These are phyloP conservation scores for Boletellus deceptivus DNA, from an alignment of 1,284 basidiomycete species.

Conservation along the genomic window DNA sequence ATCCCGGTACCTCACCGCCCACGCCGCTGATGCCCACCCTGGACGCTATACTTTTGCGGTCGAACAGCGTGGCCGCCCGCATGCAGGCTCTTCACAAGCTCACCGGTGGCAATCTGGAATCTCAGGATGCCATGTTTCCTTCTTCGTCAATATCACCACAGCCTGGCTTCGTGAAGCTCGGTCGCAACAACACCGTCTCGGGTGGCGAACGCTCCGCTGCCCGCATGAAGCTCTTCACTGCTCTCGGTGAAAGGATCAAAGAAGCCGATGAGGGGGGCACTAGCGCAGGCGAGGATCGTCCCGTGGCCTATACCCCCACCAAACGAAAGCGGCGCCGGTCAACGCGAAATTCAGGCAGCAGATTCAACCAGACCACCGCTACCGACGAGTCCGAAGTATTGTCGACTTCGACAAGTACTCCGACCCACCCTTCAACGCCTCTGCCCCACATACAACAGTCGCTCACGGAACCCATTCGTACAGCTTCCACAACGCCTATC, in stretches of 20 bases:
- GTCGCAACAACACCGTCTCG: slow-evolving; percentile 74
- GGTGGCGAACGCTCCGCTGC: slow-evolving; percentile 73
- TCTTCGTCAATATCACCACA: slow-evolving; percentile 51
- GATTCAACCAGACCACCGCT: slow-evolving; percentile 42
- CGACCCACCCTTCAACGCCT: slow-evolving; percentile 52
- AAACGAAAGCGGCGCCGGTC: slow-evolving; percentile 60
- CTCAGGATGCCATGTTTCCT: slow-evolving; percentile 35
- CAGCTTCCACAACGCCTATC: slow-evolving; percentile 31
- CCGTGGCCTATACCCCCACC: slow-evolving; percentile 41
- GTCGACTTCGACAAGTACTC: slow-evolving; percentile 61
- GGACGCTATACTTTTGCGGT: slow-evolving; percentile 72
- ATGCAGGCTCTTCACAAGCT: slow-evolving; percentile 75
- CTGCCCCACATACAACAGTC: slow-evolving; percentile 38
- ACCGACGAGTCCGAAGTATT: slow-evolving; percentile 64
- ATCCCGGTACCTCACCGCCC: slow-evolving; percentile 61
- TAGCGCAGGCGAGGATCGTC: slow-evolving; percentile 61
- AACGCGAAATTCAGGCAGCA: slow-evolving; percentile 51
- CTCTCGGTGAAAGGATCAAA: slow-evolving; percentile 60
- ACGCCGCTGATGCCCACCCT: slow-evolving; percentile 66
- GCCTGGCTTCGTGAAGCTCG: slow-evolving; percentile 47
- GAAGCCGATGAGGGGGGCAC: slow-evolving; percentile 61
- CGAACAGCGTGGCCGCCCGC: slow-evolving; percentile 70
- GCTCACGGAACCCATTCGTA: slow-evolving; percentile 23
- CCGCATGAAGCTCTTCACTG: slow-evolving; percentile 60
- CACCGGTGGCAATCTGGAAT: slow-evolving; percentile 58